Evolutionary conservation across 306 rosid species (phyloP), one percentile per base, ranked within the genome.

Genomic region (Lotus japonicus): DNA sequence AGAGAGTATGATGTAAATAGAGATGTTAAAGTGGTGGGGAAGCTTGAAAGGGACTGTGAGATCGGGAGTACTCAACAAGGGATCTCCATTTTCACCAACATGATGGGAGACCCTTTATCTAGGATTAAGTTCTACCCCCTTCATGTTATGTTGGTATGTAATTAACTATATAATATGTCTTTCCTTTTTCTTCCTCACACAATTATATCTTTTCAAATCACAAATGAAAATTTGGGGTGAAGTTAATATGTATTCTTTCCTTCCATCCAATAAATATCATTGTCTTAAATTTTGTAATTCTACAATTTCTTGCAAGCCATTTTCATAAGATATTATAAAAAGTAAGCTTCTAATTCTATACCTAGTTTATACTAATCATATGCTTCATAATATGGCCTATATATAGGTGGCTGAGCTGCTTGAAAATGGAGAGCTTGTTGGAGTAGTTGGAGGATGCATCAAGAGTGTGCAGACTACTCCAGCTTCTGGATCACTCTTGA

Each of bases 41-140:
- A 83, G 77, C 89, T 89, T 26, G 96, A 89, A 76, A 87, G 86
- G 68, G 79, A 82, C 56, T 89, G 96, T 83, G 91, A 83, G 77
- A 76, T 87, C 67, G 90, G 78, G 80, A 83, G 83, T 77, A 79
- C 84, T 79, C 79, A 87, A 82, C 76, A 72, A 69, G 92, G 83
- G 72, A 77, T 74, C 79, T 85, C 96, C 77, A 83, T 85, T 73
- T 87, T 85, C 77, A 73, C 85, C 77, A 81, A 71, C 77, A 81
- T 81, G 60, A 64, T 85, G 72, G 83, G 73, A 71, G 90, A 85
- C 87, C 96, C 92, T 78, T 79, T 85, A 59, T 81, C 81, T 85
- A 89, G 96, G 87, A 78, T 89, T 80, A 73, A 87, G 77, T 76
- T 87, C 82, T 89, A 83, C 54, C 91, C 87, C 19, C 84, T 89